Percentiles rank a stretch among this genome's conserved stretches.
phyloP scores from a whole-genome alignment of 139 green algal genomes.

The Closterium sp. region DNA sequence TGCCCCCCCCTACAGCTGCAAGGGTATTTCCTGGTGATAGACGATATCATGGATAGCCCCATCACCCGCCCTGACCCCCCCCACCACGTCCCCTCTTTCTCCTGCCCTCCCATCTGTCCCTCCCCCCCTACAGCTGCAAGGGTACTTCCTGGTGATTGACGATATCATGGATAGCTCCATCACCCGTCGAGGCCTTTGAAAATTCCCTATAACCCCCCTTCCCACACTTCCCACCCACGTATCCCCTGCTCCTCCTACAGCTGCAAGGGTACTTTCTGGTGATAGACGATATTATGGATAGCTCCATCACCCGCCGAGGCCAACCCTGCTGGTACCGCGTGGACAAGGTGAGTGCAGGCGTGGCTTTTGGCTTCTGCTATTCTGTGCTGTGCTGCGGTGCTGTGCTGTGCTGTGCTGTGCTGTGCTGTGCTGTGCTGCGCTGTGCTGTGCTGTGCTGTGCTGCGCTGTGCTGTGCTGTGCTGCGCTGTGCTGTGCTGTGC shows the following conservation, averaged over 20 bases:
- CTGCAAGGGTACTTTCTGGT: constrained; percentile 98
- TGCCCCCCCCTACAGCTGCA: background rate
- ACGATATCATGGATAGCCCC: background rate
- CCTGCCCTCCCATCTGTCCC: background rate
- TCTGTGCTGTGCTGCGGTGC: no score
- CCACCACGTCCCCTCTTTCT: no score
- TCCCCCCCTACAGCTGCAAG: constrained; percentile 72
- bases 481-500: no score
- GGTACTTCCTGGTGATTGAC: constrained; percentile 97
- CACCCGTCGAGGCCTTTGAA: constrained; percentile 82
- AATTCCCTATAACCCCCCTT: background rate
- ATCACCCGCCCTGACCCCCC: no score
- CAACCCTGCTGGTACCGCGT: constrained; percentile 97
- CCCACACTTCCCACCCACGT: background rate
- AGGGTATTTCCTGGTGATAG: background rate
- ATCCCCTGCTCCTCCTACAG: constrained; percentile 52
- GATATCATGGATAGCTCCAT: constrained; percentile 99
- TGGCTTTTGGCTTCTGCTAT: no score
- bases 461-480: no score
- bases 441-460: no score
- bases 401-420: no score
- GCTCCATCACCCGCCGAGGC: constrained; percentile 88
- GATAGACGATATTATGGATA: constrained; percentile 99
- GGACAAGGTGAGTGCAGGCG: constrained; percentile 10
- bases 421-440: no score